Base-by-base conservation (phyloP, 805 yeast genomes). In the Starmerella vaccinii region DNA sequence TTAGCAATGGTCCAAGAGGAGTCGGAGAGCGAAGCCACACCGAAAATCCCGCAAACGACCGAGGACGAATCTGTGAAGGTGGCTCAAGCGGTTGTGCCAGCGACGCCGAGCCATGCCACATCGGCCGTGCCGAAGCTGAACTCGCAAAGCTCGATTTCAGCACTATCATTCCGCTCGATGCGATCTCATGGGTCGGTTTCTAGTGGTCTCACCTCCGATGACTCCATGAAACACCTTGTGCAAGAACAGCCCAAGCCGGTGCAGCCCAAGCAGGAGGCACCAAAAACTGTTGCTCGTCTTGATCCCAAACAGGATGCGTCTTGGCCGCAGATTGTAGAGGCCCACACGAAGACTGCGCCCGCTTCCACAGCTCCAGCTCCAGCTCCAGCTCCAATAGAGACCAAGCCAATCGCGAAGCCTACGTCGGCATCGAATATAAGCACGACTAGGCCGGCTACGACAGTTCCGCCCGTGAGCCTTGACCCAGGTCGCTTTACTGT, bases 131-230 rank as follows among this genome's bases (percentile, higher is more conserved):
- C 58, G 10, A 50, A 40, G 23, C 42, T 55, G 38, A 34, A 47
- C 38, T 49, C 58, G 19, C 43, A 40, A 41, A 45, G 22, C 21
- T 56, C 59, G 1, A 50, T 55, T n/a, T 51, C 59, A 12, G 55
- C 59, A 6, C 49, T 56, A 6, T 56, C 59, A 2, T 56, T 56
- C 53, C 49, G 59, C 5, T 56, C 59, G 12, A 26, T 55, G 47
- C 50, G 57, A 3, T 55, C 54, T 8, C 46, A 54, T 5, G 49
- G 52, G 4, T 32, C 51, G 7, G 9, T 47, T 4, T 26, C 47
- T 3, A 26, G 42, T 5, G 35, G 38, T 3, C 18, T 42, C 12
- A 24, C 46, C 19, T 29, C 30, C 3, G 49, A 39, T 16, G 53
- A 50, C n/a, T 8, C 40, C 12, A 9, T 18, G 12, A 37, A 43